These are phyloP conservation scores for Delphinella strobiligena DNA, from an alignment of 2,329 filamentous ascomycete species.

Conservation along the genomic window DNA sequence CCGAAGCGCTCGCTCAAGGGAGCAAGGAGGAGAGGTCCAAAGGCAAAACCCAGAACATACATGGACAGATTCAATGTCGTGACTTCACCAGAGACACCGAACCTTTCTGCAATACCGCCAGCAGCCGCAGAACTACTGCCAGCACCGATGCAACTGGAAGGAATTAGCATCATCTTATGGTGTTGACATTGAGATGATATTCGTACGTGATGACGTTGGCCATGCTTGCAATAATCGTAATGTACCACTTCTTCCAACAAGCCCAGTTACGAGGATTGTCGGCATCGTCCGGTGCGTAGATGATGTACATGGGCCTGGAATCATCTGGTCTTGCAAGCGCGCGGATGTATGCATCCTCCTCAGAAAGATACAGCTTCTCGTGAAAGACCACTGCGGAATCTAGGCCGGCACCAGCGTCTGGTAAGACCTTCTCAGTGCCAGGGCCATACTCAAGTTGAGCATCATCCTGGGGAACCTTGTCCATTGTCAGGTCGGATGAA, in stretches of 20 bases:
- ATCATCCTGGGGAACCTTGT: no score
- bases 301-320: conserved; percentile 13
- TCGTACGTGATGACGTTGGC: conserved; percentile 16
- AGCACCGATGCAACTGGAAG: conserved; percentile 3
- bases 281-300: conserved; percentile 12
- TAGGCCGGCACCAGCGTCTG: no score
- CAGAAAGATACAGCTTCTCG: conserved; percentile 9
- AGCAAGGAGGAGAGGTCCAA: conserved; percentile 17
- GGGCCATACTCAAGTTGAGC: no score
- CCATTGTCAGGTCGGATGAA: no score
- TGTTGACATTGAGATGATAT: not conserved
- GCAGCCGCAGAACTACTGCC: conserved; percentile 7
- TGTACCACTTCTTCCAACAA: conserved; percentile 28
- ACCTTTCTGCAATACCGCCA: conserved; percentile 9
- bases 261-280: conserved; percentile 32
- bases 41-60: conserved; percentile 17
- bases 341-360: conserved; percentile 12
- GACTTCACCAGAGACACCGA: conserved; percentile 19
- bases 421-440: no score
- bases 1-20: conserved; percentile 26
- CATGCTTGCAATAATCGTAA: conserved; percentile 26
- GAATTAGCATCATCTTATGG: conserved; percentile 6
- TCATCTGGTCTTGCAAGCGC: conserved; percentile 12
- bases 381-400: no score
- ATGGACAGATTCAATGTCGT: conserved; percentile 22